phyloP scores from a whole-genome alignment of 2,329 filamentous ascomycete genomes.

The Colletotrichum tropicicola region DNA sequence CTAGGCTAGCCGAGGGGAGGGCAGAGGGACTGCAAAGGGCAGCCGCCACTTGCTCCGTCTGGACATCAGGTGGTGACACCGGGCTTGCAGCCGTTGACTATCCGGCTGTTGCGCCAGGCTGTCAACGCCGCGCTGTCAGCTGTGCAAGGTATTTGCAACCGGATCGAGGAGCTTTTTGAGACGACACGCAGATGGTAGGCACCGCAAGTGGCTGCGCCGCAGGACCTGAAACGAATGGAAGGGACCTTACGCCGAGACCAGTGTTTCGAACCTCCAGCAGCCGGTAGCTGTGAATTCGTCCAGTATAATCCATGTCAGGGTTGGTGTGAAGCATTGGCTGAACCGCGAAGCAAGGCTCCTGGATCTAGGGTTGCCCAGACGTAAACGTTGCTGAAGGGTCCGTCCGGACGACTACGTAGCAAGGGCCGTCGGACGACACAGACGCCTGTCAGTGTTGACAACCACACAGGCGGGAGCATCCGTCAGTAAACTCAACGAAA shows the following conservation, averaged over 20 bases:
- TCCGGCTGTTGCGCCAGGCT: neutral
- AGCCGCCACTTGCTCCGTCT: too few species aligned
- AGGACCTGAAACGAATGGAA: conserved; percentile 2
- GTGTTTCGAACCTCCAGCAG: conserved; percentile 9
- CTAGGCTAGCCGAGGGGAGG: too few species aligned
- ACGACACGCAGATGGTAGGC: neutral
- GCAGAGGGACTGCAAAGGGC: too few species aligned
- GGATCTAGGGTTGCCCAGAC: neutral
- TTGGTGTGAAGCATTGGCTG: neutral
- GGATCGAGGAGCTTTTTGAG: neutral
- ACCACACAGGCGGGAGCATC: neutral
- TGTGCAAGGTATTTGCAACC: neutral
- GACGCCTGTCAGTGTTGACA: neutral
- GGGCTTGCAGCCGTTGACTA: neutral
- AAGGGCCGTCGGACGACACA: neutral
- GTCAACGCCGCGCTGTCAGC: neutral
- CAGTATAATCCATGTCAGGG: neutral
- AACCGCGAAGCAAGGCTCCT: neutral
- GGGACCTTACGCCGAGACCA: neutral
- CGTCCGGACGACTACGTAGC: neutral
- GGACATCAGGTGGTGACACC: neutral
- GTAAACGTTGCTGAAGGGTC: neutral
- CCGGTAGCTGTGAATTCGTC: neutral
- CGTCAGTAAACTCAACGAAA: neutral
- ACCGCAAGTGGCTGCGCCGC: neutral